Percentiles rank a stretch among this genome's conserved stretches.
phyloP scores from a whole-genome alignment of 805 yeast species.

The Candida ascalaphidarum region DNA sequence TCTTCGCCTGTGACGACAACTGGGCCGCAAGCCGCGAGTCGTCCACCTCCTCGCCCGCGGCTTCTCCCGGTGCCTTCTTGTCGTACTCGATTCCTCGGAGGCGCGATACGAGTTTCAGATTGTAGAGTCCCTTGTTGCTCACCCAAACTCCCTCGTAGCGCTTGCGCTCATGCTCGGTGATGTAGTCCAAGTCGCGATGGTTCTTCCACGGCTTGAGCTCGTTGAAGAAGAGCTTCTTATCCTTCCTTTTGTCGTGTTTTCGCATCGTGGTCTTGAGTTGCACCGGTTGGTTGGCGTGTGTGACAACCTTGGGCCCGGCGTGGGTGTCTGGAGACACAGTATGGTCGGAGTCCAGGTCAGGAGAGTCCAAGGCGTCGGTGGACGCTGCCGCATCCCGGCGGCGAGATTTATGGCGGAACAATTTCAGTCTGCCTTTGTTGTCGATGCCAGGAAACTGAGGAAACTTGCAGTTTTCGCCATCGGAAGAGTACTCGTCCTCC shows the following conservation, averaged over 20 bases:
- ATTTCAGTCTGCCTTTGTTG: slow-evolving; percentile 5
- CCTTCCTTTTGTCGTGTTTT: slow-evolving; percentile 30
- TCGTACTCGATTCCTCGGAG: slow-evolving; percentile 21
- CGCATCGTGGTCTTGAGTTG: slow-evolving; percentile 47
- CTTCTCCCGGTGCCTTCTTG: slow-evolving; percentile 2
- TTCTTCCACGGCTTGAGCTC: slow-evolving; percentile 94
- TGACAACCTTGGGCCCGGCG: too few species aligned
- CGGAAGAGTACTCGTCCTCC: too few species aligned
- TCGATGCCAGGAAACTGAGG: slow-evolving; percentile 27
- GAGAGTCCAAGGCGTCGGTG: too few species aligned
- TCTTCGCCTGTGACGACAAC: slow-evolving; percentile 19
- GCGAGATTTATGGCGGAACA: too few species aligned
- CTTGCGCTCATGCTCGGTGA: slow-evolving; percentile 62
- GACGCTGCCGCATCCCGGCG: too few species aligned
- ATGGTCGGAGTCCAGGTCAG: too few species aligned
- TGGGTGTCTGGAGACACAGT: too few species aligned
- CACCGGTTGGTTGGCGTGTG: slow-evolving; percentile 12
- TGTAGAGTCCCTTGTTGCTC: slow-evolving; percentile 65
- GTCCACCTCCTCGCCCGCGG: slow-evolving; percentile 4
- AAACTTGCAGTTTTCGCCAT: too few species aligned
- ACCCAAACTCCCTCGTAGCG: slow-evolving; percentile 94
- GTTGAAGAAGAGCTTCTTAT: slow-evolving; percentile 46
- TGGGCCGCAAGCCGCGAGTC: slow-evolving; percentile 23
- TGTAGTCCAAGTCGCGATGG: slow-evolving; percentile 49
- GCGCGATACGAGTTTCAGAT: slow-evolving; percentile 27